These are phyloP conservation scores for Sclerotinia trifoliorum DNA, from an alignment of 2,329 filamentous ascomycete species.

Conservation along the genomic window DNA sequence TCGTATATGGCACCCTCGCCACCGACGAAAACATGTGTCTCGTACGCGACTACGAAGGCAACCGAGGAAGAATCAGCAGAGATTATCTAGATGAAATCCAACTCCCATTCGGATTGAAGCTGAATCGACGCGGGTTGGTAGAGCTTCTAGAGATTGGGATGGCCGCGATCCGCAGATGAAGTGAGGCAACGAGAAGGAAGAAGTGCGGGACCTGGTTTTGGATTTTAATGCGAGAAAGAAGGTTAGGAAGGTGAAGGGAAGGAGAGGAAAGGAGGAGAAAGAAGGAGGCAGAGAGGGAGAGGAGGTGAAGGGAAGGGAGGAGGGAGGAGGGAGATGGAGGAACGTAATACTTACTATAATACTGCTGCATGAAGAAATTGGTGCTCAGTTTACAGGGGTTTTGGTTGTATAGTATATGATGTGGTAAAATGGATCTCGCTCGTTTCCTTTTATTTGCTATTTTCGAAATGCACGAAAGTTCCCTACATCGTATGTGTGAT, in stretches of 20 bases:
- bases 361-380: background rate
- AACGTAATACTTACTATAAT: background rate
- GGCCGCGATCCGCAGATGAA: too few species aligned
- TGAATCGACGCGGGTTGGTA: background rate
- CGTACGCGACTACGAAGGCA: slow-evolving; percentile 17
- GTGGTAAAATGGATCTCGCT: background rate
- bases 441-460: background rate
- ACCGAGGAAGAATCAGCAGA: background rate
- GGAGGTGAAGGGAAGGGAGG: too few species aligned
- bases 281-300: background rate
- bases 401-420: background rate
- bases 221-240: background rate
- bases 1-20: background rate
- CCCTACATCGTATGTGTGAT: background rate
- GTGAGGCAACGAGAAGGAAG: too few species aligned
- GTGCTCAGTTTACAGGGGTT: background rate
- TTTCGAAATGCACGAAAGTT: background rate
- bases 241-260: too few species aligned
- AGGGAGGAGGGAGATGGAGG: background rate
- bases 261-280: background rate
- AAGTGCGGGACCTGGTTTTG: too few species aligned
- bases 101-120: slow-evolving; percentile 13
- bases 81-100: background rate
- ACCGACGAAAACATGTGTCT: background rate
- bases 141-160: background rate